A percentile compares a stretch with the other conserved stretches of the same genome.
Evolutionary conservation across 2,329 filamentous ascomycete species (phyloP).

Genomic region (Aspergillus uvarum): DNA sequence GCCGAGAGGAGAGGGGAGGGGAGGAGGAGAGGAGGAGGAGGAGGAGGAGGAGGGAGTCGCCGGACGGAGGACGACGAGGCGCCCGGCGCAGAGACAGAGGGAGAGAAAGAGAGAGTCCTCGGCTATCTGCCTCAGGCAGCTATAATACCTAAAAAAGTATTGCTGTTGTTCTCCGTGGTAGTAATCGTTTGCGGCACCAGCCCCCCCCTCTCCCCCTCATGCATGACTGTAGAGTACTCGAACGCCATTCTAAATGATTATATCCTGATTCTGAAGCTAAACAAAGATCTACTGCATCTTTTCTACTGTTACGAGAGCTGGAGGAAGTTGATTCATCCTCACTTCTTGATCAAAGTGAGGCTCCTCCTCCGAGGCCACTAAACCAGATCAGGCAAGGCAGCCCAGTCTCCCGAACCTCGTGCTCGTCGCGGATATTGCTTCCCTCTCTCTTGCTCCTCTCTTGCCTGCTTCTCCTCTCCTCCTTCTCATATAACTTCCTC

Average conservation of each 20-base stretch:
- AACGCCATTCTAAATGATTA: too few species aligned
- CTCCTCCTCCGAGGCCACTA: constrained; percentile 22
- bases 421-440: constrained; percentile 25
- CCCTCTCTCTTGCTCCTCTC: constrained; percentile 21
- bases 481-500: constrained; percentile 16
- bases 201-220: neutral
- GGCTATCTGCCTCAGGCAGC: constrained; percentile 15
- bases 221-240: neutral
- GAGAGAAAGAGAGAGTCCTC: neutral
- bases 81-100: neutral
- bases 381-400: constrained; percentile 22
- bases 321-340: too few species aligned
- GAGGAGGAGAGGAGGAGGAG: constrained; percentile 20
- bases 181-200: constrained; percentile 21
- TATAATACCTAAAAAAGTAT: neutral
- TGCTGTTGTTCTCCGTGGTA: too few species aligned
- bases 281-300: too few species aligned
- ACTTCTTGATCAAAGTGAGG: constrained; percentile 17
- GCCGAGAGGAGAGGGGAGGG: constrained; percentile 11
- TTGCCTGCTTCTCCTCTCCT: constrained; percentile 12
- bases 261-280: too few species aligned
- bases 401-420: constrained; percentile 28
- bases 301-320: too few species aligned
- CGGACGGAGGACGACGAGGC: constrained; percentile 1
- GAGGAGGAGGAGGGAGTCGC: constrained; percentile 8